Evolutionary conservation across 108 stramenopile species (phyloP).

Genomic region (Cyclotella cryptica): DNA sequence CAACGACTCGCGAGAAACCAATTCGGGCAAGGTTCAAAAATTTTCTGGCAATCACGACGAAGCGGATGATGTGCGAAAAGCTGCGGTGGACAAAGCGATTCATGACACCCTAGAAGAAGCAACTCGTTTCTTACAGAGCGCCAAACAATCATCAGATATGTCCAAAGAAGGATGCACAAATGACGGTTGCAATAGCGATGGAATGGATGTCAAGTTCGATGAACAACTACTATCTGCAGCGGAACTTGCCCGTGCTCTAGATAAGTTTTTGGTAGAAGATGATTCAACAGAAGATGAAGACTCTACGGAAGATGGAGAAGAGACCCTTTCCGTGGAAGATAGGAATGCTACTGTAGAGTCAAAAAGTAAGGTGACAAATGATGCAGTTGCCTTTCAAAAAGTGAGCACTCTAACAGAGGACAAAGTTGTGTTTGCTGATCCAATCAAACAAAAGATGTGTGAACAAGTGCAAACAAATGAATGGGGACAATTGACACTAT

Average conservation of each 20-base stretch:
- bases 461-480: neutral
- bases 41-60: neutral
- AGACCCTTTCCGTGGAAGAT: too few relatives aligned
- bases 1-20: too few relatives aligned
- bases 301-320: too few relatives aligned
- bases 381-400: too few relatives aligned
- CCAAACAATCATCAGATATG: neutral
- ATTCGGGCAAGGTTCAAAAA: neutral
- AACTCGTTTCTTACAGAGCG: neutral
- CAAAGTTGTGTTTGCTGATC: too few relatives aligned
- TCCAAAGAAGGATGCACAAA: neutral
- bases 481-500: neutral
- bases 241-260: conserved; percentile 9
- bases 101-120: conserved; percentile 3
- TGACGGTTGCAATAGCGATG: neutral
- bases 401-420: too few relatives aligned
- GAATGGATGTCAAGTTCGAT: conserved; percentile 3
- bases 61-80: too few relatives aligned
- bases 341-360: too few relatives aligned
- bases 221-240: conserved; percentile 3
- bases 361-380: too few relatives aligned
- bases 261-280: conserved; percentile 6
- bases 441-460: too few relatives aligned
- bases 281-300: neutral
- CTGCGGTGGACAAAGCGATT: neutral